phyloP scores from a whole-genome alignment of 2,329 filamentous ascomycete genomes.

The Lasiodiplodia hormozganensis region DNA sequence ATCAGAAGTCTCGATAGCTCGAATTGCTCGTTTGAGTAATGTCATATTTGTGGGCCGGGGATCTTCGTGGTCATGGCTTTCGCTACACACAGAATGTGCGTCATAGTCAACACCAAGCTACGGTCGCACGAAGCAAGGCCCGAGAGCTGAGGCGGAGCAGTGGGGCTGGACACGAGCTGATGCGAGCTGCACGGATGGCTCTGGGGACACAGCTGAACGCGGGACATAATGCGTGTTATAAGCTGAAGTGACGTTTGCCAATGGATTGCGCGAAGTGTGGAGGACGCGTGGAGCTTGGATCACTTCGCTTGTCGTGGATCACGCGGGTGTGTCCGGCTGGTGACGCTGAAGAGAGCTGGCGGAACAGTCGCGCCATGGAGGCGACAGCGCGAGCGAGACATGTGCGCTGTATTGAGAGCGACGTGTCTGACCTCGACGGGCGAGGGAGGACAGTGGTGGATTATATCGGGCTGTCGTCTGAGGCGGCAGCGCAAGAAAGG shows the following conservation, averaged over 20 bases:
- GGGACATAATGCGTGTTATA: background rate
- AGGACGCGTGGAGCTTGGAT: slow-evolving; percentile 11
- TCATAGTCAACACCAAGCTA: background rate
- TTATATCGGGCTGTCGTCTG: slow-evolving; percentile 1
- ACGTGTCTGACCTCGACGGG: slow-evolving; percentile 20
- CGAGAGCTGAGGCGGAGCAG: slow-evolving; percentile 1
- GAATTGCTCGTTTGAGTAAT: slow-evolving; percentile 10
- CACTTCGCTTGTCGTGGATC: slow-evolving; percentile 25
- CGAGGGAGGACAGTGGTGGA: background rate
- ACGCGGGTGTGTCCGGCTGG: slow-evolving; percentile 8
- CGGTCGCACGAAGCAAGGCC: background rate
- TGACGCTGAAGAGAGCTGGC: background rate
- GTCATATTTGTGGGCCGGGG: slow-evolving; percentile 10
- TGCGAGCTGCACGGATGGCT: background rate
- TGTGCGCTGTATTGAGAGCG: background rate
- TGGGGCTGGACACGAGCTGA: background rate
- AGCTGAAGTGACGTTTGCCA: slow-evolving; percentile 17
- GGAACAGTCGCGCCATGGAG: background rate
- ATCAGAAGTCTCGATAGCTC: background rate
- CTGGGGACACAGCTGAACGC: slow-evolving; percentile 1
- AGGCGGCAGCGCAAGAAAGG: background rate
- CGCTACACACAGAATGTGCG: background rate
- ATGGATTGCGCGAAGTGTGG: slow-evolving; percentile 19
- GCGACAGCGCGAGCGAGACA: slow-evolving; percentile 12
- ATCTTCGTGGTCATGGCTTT: slow-evolving; percentile 9